Evolutionary conservation across 2,329 filamentous ascomycete species (phyloP).

Genomic region (Colletotrichum gloeosporioides): DNA sequence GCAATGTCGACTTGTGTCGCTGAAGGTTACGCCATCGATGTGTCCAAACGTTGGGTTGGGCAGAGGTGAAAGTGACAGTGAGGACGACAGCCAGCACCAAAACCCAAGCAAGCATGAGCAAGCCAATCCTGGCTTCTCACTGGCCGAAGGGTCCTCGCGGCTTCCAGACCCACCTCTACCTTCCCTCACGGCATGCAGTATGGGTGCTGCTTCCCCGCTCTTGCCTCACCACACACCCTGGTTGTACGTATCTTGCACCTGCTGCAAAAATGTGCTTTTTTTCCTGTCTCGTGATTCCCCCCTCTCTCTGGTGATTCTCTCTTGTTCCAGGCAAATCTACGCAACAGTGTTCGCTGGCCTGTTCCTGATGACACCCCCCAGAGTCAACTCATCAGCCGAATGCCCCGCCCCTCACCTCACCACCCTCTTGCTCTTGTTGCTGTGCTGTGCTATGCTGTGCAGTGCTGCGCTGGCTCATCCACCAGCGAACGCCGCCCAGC

Average conservation of each 20-base stretch:
- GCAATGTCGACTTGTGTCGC: neutral
- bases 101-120: neutral
- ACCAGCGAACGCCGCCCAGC: neutral
- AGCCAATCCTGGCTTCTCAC: neutral
- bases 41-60: neutral
- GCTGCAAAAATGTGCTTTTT: conserved; percentile 8
- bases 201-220: conserved; percentile 14
- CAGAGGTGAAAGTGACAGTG: conserved; percentile 4
- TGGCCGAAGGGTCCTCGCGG: neutral
- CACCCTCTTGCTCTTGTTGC: neutral
- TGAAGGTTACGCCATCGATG: conserved; percentile 8
- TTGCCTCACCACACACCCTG: conserved; percentile 4
- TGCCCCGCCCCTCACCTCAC: neutral
- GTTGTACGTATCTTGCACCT: conserved; percentile 6
- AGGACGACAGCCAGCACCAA: neutral
- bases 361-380: neutral
- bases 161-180: conserved; percentile 2
- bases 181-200: neutral
- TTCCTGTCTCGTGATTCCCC: conserved; percentile 16
- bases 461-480: conserved; percentile 3
- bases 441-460: conserved; percentile 3
- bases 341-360: neutral
- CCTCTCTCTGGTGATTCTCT: conserved; percentile 7
- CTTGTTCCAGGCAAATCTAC: conserved; percentile 16
- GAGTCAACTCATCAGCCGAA: conserved; percentile 1